Evolutionary conservation across 805 yeast species (phyloP).

Genomic region (Scheffersomyces ergatensis): DNA sequence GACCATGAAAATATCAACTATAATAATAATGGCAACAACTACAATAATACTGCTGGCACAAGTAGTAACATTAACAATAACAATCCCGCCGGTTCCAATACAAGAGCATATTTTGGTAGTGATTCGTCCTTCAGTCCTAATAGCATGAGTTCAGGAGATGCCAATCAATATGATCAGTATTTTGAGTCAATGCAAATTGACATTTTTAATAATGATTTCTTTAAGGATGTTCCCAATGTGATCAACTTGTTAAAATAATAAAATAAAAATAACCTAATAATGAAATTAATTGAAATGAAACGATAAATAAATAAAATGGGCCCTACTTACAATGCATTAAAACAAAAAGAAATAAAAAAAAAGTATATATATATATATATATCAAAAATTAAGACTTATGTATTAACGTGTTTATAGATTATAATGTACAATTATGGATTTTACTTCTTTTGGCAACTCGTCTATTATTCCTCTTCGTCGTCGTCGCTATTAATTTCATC

Average conservation of each 20-base stretch:
- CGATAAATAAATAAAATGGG: no score
- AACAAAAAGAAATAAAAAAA: background rate
- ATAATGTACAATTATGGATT: background rate
- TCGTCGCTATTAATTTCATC: slow-evolving; percentile 45
- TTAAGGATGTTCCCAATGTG: slow-evolving; percentile 22
- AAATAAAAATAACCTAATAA: no score
- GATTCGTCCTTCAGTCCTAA: background rate
- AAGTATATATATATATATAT: background rate
- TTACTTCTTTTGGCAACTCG: background rate
- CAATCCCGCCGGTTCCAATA: background rate
- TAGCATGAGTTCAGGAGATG: slow-evolving; percentile 2
- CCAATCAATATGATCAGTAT: slow-evolving; percentile 19
- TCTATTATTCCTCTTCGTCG: slow-evolving; percentile 5
- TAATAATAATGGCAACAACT: background rate
- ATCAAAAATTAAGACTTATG: background rate
- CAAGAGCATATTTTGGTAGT: slow-evolving; percentile 1
- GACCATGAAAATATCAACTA: background rate
- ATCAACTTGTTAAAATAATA: slow-evolving; percentile 9
- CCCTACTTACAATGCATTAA: no score
- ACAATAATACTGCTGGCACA: background rate
- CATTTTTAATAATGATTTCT: slow-evolving; percentile 23
- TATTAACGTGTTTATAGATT: background rate
- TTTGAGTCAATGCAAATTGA: slow-evolving; percentile 25
- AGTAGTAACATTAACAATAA: background rate
- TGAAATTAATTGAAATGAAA: no score